Base-by-base conservation (phyloP, 23 red algal genomes). In the Agarophyton chilense region DNA sequence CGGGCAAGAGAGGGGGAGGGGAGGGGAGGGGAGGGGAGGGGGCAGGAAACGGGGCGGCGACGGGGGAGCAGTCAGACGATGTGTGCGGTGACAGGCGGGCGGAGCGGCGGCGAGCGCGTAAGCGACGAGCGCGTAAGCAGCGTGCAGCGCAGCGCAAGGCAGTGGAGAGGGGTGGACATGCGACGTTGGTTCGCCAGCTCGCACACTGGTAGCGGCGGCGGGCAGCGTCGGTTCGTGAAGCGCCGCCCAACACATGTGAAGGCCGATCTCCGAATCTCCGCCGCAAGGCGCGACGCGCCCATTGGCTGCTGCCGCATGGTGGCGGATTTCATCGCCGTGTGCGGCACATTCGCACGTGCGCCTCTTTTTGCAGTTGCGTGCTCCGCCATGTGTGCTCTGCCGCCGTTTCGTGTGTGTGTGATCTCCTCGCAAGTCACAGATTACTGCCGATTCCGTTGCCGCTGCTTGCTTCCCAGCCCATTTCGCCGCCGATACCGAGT, bases 351-450 rank as follows among this genome's bases (percentile, higher is more conserved):
- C 56, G 56, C 56, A 43, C 65, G 11, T 72, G 34, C 7, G 56
- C 19, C 56, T 7, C 56, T 10, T 28, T 31, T 31, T n/a, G 17
- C 3, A 9, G 12, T 11, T 18, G 61, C 56, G 66, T 21, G 66
- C 66, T 43, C 36, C 66, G 18, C n/a, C n/a, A n/a, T n/a, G n/a
- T n/a, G n/a, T n/a, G n/a, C n/a, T n/a, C n/a, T n/a, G n/a, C n/a
- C n/a, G n/a, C n/a, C n/a, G n/a, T n/a, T n/a, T n/a, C n/a, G n/a
- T n/a, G n/a, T n/a, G n/a, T n/a, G n/a, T n/a, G n/a, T n/a, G n/a
- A n/a, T n/a, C n/a, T n/a, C n/a, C n/a, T n/a, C n/a, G n/a, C n/a
- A 87, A 87, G 63, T 33, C 42, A 44, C 83, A 87, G 10, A 87
- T 87, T 8, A 65, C 83, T 14, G 45, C 83, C 42, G 56, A 68